phyloP scores from a whole-genome alignment of 2,329 filamentous ascomycete genomes.

The Nothopassalora personata region DNA sequence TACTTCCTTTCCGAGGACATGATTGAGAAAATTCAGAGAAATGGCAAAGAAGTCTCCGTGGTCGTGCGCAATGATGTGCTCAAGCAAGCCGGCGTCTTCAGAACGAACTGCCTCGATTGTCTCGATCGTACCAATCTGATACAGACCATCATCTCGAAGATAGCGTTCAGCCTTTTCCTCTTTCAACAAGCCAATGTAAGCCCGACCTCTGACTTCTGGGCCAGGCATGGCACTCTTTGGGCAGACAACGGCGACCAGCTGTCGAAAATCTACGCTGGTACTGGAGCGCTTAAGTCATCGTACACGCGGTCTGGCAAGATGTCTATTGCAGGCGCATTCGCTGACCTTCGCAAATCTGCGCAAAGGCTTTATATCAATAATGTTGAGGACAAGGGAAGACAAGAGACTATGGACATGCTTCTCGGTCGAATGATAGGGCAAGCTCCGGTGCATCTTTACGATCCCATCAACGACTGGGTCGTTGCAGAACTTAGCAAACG shows the following conservation, averaged over 20 bases:
- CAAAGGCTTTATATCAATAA: conserved; percentile 96
- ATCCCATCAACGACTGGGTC: conserved; percentile 91
- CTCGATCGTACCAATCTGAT: conserved; percentile 93
- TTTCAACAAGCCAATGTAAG: conserved; percentile 60
- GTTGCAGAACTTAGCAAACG: conserved; percentile 64
- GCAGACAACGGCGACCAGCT: conserved; percentile 94
- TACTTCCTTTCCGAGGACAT: conserved; percentile 79
- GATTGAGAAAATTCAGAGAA: conserved; percentile 44
- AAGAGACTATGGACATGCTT: conserved; percentile 91
- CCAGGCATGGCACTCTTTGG: conserved; percentile 88
- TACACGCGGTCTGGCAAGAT: conserved; percentile 94
- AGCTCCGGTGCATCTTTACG: conserved; percentile 75
- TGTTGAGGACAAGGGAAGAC: conserved; percentile 85
- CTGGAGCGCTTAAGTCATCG: conserved; percentile 88
- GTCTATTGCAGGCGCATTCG: conserved; percentile 85
- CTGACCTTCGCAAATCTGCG: conserved; percentile 92
- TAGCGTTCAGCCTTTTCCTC: conserved; percentile 84
- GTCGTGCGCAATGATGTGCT: conserved; percentile 50
- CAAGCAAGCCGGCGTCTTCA: conserved; percentile 91
- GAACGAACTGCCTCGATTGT: conserved; percentile 94
- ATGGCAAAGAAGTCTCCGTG: conserved; percentile 35
- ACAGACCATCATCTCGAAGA: conserved; percentile 89
- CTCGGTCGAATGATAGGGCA: conserved; percentile 85
- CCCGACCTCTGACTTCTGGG: conserved; percentile 78
- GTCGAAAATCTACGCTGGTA: conserved; percentile 93